These are phyloP conservation scores for Rhododendron vialii DNA, from an alignment of 148 eudicot species.

Conservation along the genomic window DNA sequence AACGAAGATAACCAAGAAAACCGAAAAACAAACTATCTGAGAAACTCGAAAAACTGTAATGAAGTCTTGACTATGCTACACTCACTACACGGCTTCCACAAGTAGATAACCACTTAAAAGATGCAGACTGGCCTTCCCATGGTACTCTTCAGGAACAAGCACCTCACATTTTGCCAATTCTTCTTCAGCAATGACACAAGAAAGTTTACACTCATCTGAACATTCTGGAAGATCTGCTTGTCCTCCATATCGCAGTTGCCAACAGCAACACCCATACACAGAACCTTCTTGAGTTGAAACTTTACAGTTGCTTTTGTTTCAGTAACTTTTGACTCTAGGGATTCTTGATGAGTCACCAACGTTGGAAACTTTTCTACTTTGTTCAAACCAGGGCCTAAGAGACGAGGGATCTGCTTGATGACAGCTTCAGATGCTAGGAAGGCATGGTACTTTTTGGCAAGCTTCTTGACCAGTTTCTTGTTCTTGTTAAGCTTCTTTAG, in stretches of 20 bases:
- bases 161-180: constrained; percentile 72
- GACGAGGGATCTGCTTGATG: constrained; percentile 42
- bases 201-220: constrained; percentile 75
- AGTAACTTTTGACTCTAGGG: constrained; percentile 57
- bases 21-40: neutral
- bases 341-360: constrained; percentile 60
- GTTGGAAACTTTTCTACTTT: constrained; percentile 69
- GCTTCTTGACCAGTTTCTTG: constrained; percentile 35
- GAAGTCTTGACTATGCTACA: neutral
- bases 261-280: constrained; percentile 81
- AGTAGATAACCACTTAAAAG: constrained; percentile 19
- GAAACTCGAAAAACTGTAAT: constrained; percentile 6
- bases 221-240: constrained; percentile 68
- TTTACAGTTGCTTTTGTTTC: constrained; percentile 66
- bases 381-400: constrained; percentile 37
- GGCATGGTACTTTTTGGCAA: constrained; percentile 33
- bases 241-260: constrained; percentile 69
- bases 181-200: constrained; percentile 69
- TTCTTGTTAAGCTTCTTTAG: constrained; percentile 36
- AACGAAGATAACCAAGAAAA: neutral
- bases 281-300: constrained; percentile 71
- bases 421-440: constrained; percentile 37
- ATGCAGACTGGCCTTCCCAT: constrained; percentile 43
- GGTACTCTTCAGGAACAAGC: constrained; percentile 45
- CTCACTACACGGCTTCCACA: neutral